phyloP scores from a whole-genome alignment of 768 basidiomycete genomes.

The Russula brevipes region DNA sequence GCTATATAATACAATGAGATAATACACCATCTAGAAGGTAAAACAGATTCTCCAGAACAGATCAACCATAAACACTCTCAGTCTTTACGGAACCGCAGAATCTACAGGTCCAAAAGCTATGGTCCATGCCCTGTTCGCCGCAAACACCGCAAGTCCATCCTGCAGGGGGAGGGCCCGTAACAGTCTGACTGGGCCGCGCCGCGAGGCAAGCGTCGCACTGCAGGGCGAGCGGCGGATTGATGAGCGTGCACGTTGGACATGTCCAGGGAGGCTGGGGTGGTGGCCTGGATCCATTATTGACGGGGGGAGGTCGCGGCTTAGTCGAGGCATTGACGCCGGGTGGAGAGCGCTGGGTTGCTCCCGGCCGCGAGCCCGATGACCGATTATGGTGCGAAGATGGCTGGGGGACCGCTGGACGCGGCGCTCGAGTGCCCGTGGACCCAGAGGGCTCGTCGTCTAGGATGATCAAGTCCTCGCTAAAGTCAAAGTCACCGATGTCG shows the following conservation, averaged over 20 bases:
- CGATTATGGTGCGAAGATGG: conserved; percentile 10
- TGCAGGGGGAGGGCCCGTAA: background rate
- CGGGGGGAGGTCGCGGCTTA: conserved; percentile 18
- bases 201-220: conserved; percentile 58
- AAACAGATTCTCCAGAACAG: background rate
- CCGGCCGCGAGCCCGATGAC: background rate
- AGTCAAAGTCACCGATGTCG: background rate
- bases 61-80: conserved; percentile 26
- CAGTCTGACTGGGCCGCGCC: conserved; percentile 27
- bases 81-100: conserved; percentile 66
- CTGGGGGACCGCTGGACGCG: conserved; percentile 27
- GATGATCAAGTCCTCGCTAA: conserved; percentile 35
- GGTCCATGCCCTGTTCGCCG: conserved; percentile 54
- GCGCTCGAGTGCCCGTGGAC: conserved; percentile 24
- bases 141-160: conserved; percentile 64
- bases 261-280: conserved; percentile 38
- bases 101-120: conserved; percentile 69
- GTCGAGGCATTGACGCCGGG: conserved; percentile 1
- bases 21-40: background rate
- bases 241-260: conserved; percentile 57
- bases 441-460: conserved; percentile 22
- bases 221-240: conserved; percentile 43
- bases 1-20: background rate
- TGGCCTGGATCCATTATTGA: conserved; percentile 15
- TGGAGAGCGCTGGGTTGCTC: background rate